phyloP scores from a whole-genome alignment of 306 rosid species.

The Rosa lucieae region DNA sequence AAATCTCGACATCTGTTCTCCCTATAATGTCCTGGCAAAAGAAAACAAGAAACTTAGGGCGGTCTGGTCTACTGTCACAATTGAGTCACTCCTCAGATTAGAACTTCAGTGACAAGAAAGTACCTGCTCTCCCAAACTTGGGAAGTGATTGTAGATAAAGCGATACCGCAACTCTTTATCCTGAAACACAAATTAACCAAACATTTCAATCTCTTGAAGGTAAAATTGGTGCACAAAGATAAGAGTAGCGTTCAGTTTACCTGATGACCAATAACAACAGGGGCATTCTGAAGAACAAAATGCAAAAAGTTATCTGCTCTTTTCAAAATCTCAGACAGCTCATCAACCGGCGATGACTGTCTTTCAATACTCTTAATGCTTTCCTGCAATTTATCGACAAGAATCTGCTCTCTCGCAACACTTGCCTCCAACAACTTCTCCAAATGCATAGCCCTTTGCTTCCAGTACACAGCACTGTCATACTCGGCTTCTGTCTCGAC shows the following conservation, averaged over 20 bases:
- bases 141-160: constrained; percentile 96
- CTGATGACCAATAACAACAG: constrained; percentile 98
- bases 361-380: constrained; percentile 64
- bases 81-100: no score
- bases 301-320: constrained; percentile 90
- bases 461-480: constrained; percentile 79
- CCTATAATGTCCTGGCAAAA: constrained; percentile 80
- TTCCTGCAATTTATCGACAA: constrained; percentile 66
- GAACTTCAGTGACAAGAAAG: constrained; percentile 39
- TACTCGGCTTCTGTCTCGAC: constrained; percentile 78
- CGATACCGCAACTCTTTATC: constrained; percentile 94
- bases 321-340: constrained; percentile 75
- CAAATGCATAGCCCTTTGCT: constrained; percentile 59
- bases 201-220: constrained; percentile 17
- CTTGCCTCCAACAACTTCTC: constrained; percentile 78
- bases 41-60: neutral
- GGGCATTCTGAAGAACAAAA: constrained; percentile 97
- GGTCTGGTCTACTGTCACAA: constrained; percentile 5
- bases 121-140: constrained; percentile 96
- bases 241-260: constrained; percentile 32
- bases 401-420: constrained; percentile 64
- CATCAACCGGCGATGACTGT: constrained; percentile 89
- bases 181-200: constrained; percentile 41
- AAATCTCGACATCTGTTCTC: constrained; percentile 92
- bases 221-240: neutral